These are phyloP conservation scores for Secale cereale DNA, from an alignment of 176 grass and related monocot genomes.

Conservation along the genomic window DNA sequence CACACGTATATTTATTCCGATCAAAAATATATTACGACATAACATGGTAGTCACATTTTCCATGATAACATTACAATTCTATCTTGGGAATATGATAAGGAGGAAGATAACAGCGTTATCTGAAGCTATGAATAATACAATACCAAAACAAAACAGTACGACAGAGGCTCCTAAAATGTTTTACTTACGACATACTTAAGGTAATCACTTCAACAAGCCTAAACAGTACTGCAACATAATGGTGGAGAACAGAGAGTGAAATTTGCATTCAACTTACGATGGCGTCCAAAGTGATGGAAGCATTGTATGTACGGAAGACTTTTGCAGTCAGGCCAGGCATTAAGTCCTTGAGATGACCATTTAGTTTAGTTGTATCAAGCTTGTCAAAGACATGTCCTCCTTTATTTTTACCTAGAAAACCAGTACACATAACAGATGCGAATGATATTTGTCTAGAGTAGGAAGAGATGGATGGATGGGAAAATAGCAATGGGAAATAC, in stretches of 20 bases:
- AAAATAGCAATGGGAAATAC: constrained; percentile 24
- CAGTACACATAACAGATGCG: background rate
- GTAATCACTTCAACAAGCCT: too few species aligned
- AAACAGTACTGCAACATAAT: background rate
- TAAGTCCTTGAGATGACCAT: constrained; percentile 82
- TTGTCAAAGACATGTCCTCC: constrained; percentile 57
- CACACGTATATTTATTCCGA: background rate
- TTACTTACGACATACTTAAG: background rate
- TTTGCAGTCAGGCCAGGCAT: constrained; percentile 99
- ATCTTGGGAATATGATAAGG: background rate
- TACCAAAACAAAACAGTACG: background rate
- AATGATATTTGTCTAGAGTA: background rate
- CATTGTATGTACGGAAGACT: constrained; percentile 99
- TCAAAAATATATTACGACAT: background rate
- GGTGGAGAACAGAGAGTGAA: background rate
- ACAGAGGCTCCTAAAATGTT: background rate
- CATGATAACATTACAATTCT: background rate
- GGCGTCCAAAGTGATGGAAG: constrained; percentile 94
- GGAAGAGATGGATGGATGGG: background rate
- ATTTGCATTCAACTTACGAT: constrained; percentile 60
- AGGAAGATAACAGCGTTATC: background rate
- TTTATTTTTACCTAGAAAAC: constrained; percentile 49
- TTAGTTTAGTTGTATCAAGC: constrained; percentile 80
- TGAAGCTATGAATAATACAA: background rate
- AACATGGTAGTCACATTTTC: constrained; percentile 2